Evolutionary conservation across 2,329 filamentous ascomycete species (phyloP).

Genomic region (Zasmidium angulare): DNA sequence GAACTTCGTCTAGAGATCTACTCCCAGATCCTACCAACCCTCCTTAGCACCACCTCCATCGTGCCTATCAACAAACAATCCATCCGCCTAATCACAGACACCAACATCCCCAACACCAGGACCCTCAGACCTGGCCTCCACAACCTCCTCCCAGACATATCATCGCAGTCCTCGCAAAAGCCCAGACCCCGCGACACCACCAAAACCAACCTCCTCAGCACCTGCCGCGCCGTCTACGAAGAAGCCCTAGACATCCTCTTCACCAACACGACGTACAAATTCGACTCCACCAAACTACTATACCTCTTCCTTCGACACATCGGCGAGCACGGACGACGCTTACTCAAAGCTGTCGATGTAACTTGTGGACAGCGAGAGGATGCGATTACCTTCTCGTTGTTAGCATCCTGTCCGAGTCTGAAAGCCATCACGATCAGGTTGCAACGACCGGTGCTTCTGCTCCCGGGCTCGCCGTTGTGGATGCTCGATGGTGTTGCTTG

Average conservation of each 20-base stretch:
- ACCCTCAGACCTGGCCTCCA: too few species aligned
- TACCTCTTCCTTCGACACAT: constrained; percentile 42
- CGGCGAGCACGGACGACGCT: constrained; percentile 26
- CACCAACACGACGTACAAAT: constrained; percentile 46
- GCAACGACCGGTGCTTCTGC: constrained; percentile 21
- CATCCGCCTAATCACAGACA: constrained; percentile 28
- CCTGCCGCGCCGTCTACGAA: constrained; percentile 42
- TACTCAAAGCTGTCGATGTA: constrained; percentile 27
- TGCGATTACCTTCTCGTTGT: constrained; percentile 31
- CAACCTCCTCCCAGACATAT: too few species aligned
- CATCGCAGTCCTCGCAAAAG: too few species aligned
- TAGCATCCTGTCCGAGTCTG: constrained; percentile 29
- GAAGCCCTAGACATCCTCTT: constrained; percentile 51
- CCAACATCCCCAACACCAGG: constrained; percentile 22
- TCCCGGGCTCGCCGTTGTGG: constrained; percentile 26
- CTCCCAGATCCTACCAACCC: constrained; percentile 36
- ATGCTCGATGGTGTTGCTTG: constrained; percentile 27
- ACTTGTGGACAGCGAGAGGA: constrained; percentile 30
- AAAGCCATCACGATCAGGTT: constrained; percentile 26
- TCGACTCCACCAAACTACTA: constrained; percentile 46
- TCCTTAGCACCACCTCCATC: constrained; percentile 26
- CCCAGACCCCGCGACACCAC: constrained; percentile 41
- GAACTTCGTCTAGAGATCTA: constrained; percentile 64
- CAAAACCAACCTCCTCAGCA: constrained; percentile 42
- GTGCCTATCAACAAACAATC: constrained; percentile 27